Evolutionary conservation across 306 rosid genomes (phyloP), one percentile per base, ranked within the genome.

Genomic region (Senna siamea): DNA sequence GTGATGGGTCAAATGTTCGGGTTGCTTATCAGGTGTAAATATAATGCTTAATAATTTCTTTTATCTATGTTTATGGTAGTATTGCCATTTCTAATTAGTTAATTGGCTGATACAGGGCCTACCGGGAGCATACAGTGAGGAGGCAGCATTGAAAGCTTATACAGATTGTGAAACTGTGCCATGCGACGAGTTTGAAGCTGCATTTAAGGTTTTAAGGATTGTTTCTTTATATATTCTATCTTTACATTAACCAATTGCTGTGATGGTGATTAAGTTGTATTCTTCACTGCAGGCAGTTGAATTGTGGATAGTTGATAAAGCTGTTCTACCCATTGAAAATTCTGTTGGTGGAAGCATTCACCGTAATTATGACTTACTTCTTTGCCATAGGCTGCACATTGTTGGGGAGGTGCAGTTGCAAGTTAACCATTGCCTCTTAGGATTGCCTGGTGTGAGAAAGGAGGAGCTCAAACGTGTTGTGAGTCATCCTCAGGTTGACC

Each of bases 261-360:
- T 47, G 30, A 26, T 79, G 58, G 71, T 54, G 64, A 17, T 30
- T 3, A 26, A 84, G 15, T 47, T 53, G 7, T 9, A 63, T 76
- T 79, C 30, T 17, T 38, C 76, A 57, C 44, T 38, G 40, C 80
- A 91, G 94, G 90, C 89, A 40, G 97, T 89, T 78, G 97, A 91
- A 70, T 81, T 83, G 69, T 87, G 97, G 90, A 64, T 87, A 9
- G 97, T 80, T 46, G 94, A 91, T 53, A 91, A 83, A 86, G 90
- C 93, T 59, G 90, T 88, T 88, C 86, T 91, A 46, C 93, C 97
- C 1, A 91, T 91, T 35, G 97, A 91, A 82, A 86, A 75, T 74
- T 85, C 89, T 50, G 83, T 82, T 52, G 89, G 75, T 56, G 97
- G 97, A 79, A 91, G 97, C 83, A 82, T 85, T 64, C 92, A 87